A percentile compares a stretch with the other conserved stretches of the same genome.
Conservation (phyloP, 2,329 filamentous ascomycete species). For the Beauveria pseudobassiana region DNA sequence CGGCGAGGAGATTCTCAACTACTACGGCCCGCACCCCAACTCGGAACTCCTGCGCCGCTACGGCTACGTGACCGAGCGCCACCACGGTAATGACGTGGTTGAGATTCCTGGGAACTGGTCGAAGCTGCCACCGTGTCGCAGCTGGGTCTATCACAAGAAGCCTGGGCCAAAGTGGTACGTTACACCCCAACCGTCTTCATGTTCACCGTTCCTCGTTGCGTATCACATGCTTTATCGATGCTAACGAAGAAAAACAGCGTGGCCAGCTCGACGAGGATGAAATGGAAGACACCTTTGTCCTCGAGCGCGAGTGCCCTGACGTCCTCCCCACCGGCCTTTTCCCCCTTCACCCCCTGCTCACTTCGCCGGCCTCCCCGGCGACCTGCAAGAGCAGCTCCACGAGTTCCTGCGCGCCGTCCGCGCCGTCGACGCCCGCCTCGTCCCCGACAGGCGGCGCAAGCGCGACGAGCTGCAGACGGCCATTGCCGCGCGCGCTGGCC, state of each 20-base stretch:
- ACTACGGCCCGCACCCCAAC: conserved; percentile 78
- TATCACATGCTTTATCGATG: too few species aligned
- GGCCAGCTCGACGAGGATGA: conserved; percentile 53
- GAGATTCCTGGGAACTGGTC: conserved; percentile 61
- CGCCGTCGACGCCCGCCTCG: conserved; percentile 33
- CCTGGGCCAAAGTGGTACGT: conserved; percentile 37
- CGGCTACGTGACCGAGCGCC: conserved; percentile 76
- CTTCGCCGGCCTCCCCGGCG: conserved; percentile 15
- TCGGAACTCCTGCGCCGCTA: conserved; percentile 78
- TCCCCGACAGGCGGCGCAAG: conserved; percentile 43
- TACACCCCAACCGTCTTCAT: conserved; percentile 13
- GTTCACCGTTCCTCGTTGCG: too few species aligned
- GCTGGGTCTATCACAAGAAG: conserved; percentile 28
- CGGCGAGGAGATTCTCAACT: conserved; percentile 77
- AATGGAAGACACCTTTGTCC: conserved; percentile 67
- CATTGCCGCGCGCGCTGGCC: conserved; percentile 32
- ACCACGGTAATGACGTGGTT: conserved; percentile 76
- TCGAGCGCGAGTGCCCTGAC: conserved; percentile 49
- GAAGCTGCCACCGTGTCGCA: conserved; percentile 34
- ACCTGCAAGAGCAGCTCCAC: conserved; percentile 46
- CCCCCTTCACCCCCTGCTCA: conserved; percentile 32
- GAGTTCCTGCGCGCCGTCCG: conserved; percentile 40
- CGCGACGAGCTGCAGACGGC: conserved; percentile 38
- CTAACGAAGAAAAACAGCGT: conserved; percentile 20
- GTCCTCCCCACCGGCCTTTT: conserved; percentile 42